phyloP scores from a whole-genome alignment of 495 filamentous ascomycete species.

The Eremomyces bilateralis region DNA sequence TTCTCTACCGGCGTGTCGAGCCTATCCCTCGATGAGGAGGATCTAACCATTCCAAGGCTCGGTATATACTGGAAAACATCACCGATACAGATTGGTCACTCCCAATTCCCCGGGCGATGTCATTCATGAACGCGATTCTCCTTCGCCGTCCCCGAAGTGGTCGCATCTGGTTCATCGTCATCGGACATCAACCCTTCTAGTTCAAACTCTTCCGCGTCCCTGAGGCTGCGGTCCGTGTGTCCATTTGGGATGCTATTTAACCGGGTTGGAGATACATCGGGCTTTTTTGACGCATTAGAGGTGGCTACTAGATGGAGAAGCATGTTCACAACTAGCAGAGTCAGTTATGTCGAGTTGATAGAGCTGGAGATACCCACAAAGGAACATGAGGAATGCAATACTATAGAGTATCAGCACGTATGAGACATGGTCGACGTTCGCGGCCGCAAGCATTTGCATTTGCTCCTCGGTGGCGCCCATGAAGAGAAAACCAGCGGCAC shows the following conservation, averaged over 20 bases:
- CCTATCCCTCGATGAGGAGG: too few relatives aligned
- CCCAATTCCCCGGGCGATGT: too few relatives aligned
- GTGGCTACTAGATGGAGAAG: conserved; percentile 64
- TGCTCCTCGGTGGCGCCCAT: conserved; percentile 96
- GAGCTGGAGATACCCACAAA: conserved; percentile 32
- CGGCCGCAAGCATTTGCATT: conserved; percentile 50
- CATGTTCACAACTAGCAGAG: conserved; percentile 41
- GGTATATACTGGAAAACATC: too few relatives aligned
- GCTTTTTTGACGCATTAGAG: conserved; percentile 8
- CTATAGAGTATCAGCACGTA: conserved; percentile 84
- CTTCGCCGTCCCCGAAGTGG: too few relatives aligned
- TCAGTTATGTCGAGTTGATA: conserved; percentile 2
- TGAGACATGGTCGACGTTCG: conserved; percentile 65
- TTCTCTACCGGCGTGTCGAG: too few relatives aligned
- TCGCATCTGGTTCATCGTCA: conserved; percentile 30
- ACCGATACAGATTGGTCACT: too few relatives aligned
- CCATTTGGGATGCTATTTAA: conserved; percentile 27
- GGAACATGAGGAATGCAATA: conserved; percentile 72
- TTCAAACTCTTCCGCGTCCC: conserved; percentile 81
- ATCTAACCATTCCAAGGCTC: too few relatives aligned
- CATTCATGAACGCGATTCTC: too few relatives aligned
- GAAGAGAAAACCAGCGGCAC: conserved; percentile 87
- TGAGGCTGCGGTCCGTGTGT: conserved; percentile 29
- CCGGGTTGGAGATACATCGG: conserved; percentile 8
- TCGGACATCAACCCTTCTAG: conserved; percentile 78